Evolutionary conservation across 306 rosid species (phyloP), one percentile per base, ranked within the genome.

Genomic region (Citrullus colocynthis): DNA sequence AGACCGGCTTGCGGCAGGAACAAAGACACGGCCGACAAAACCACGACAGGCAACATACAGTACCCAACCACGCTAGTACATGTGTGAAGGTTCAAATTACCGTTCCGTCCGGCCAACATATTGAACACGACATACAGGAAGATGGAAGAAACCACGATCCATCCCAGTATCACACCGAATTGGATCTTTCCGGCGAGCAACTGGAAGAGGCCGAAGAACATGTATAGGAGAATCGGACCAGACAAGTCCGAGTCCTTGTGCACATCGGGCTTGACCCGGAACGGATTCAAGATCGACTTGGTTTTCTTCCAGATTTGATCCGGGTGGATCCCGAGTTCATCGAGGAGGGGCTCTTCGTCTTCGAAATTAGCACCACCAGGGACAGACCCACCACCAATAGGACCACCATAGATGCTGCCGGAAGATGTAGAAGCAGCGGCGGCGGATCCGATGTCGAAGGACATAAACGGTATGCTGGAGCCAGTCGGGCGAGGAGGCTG

Each of bases 241-340:
- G 99, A 96, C 30, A 96, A 88, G 79, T 96, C 98, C 34, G 98
- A 83, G 58, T 96, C 99, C 86, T 81, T 87, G 80, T 92, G 92
- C 16, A 91, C 87, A 5, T 85, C 77, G 57, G 89, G 89, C 78
- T 90, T 93, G 34, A 93, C 86, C 28, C 98, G 90, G 64, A 88
- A 87, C 2, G 99, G 98, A 34, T 88, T 93, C 78, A 96, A 86
- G 37, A 96, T 89, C 74, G 99, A 89, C 82, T 88, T 90, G 63
- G 93, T 85, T 80, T 96, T 96, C 78, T 86, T 80, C 97, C 97
- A 96, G 87, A 96, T 96, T 86, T 91, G 98, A 24, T 92, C 97
- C 0, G 97, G 98, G 82, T 96, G 99, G 81, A 96, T 96, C 24
- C 99, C 98, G 49, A 96, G 97, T 82, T 96, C 97, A 77, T 96